Percentiles rank a stretch among this genome's conserved stretches.
Conservation (phyloP, 108 stramenopile species). For the Cylindrotheca fusiformis region DNA sequence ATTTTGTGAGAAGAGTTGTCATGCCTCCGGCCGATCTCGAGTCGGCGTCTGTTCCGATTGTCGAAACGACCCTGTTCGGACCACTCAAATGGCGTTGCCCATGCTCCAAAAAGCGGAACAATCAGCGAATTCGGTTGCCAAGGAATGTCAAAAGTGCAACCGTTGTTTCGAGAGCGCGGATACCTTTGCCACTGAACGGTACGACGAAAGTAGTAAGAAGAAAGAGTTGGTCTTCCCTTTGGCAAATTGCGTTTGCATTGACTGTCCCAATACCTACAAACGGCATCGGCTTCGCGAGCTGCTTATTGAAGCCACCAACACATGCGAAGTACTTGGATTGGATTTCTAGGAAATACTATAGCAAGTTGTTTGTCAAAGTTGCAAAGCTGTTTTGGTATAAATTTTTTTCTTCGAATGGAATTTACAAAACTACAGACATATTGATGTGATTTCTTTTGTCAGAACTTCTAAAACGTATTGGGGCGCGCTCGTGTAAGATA, state of each 20-base stretch:
- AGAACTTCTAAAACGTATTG: too few species aligned
- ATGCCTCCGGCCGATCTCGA: constrained; percentile 58
- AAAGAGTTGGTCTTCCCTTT: constrained; percentile 39
- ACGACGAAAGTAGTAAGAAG: neutral
- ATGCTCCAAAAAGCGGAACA: constrained; percentile 52
- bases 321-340: constrained; percentile 19
- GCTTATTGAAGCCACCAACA: constrained; percentile 56
- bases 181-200: constrained; percentile 50
- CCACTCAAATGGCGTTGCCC: constrained; percentile 43
- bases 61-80: constrained; percentile 35
- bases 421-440: too few species aligned
- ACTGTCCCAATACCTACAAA: constrained; percentile 77
- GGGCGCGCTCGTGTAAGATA: too few species aligned
- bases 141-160: constrained; percentile 68
- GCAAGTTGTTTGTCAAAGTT: too few species aligned
- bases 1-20: constrained; percentile 67
- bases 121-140: constrained; percentile 48
- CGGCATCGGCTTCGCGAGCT: constrained; percentile 69
- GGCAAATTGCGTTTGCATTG: constrained; percentile 83
- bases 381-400: neutral
- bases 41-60: constrained; percentile 71
- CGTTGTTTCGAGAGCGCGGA: constrained; percentile 62
- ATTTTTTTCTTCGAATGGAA: neutral
- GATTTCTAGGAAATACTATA: too few species aligned
- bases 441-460: too few species aligned